Base-by-base conservation (phyloP, 2,329 filamentous ascomycete species). In the Pseudonectria buxi region DNA sequence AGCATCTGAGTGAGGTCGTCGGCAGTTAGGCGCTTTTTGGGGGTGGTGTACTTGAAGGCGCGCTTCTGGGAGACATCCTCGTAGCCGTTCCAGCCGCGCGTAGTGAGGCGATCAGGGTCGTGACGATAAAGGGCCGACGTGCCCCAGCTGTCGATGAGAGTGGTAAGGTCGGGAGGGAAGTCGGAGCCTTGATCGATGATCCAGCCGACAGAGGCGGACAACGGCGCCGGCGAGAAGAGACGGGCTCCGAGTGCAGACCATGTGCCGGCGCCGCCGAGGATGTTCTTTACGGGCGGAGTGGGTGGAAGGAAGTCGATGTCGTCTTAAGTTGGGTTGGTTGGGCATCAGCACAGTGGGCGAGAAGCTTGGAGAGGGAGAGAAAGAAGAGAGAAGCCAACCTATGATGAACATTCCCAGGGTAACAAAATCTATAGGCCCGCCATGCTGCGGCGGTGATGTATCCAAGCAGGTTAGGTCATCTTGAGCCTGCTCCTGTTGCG, bases 41-140 rank as follows among this genome's bases (percentile, higher is more conserved):
- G 82, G 1, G 89, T 95, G 34, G 80, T 70, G 59, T 96, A 98
- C 57, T 78, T 81, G 69, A 98, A 98, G 7, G 81, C 81, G 61
- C 74, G 68, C 45, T 79, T 74, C 57, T 85, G 76, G 40, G 78
- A 77, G 34, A 77, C 71, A 24, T 76, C 72, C 26, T 81, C 78
- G 56, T 96, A 96, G 32, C 85, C 85, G 58, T 96, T 96, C 86
- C 87, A 95, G 30, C 84, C 89, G 30, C 87, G 78, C 0, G 92
- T 98, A 3, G 90, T 96, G 32, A 86, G 68, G 15, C 86, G 78
- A 6, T 71, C 59, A 2, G 69, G 67, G 35, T 84, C 79, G 32
- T 76, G 64, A 35, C 88, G 76, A 45, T 92, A 65, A 12, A 87
- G 54, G 14, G 77, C 84, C 6, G 76, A 76, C 2, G 89, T 95